Conservation (phyloP, 2,329 filamentous ascomycete species). For the Aspergillus tamarii region DNA sequence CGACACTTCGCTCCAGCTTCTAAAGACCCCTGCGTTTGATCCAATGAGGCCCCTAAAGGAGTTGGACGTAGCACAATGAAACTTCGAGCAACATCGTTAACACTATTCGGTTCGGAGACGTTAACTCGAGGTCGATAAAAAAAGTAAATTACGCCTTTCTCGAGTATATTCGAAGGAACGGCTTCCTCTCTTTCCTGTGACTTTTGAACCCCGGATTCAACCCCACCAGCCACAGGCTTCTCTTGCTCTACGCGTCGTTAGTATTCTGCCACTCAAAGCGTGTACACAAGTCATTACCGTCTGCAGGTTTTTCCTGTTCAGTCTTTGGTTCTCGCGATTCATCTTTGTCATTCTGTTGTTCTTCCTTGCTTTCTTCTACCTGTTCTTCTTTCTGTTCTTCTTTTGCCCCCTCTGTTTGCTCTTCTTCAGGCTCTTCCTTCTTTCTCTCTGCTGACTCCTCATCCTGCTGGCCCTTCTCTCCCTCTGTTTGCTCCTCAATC, state of each 20-base stretch:
- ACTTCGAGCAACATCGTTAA: constrained; percentile 74
- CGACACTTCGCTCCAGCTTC: constrained; percentile 65
- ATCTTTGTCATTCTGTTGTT: constrained; percentile 15
- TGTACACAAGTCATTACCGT: background rate
- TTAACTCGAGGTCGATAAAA: constrained; percentile 80
- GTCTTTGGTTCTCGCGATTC: background rate
- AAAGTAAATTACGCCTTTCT: constrained; percentile 91
- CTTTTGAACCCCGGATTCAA: constrained; percentile 51
- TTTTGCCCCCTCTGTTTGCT: constrained; percentile 10
- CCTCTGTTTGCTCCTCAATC: constrained; percentile 5
- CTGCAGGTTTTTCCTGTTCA: constrained; percentile 7
- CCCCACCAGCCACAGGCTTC: constrained; percentile 18
- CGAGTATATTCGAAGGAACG: constrained; percentile 67
- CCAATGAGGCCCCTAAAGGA: constrained; percentile 68
- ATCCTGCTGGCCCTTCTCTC: constrained; percentile 16
- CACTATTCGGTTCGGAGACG: constrained; percentile 67
- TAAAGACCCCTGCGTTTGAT: constrained; percentile 55
- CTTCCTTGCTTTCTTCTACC: background rate
- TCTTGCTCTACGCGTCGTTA: constrained; percentile 15
- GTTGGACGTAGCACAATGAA: constrained; percentile 80
- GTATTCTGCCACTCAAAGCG: background rate
- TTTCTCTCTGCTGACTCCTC: constrained; percentile 4
- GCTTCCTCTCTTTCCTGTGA: constrained; percentile 55
- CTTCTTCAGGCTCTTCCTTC: constrained; percentile 4
- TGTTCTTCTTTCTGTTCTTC: constrained; percentile 12